These are phyloP conservation scores for Daphne laureola DNA, from an alignment of 441 rosid species.

Conservation along the genomic window DNA sequence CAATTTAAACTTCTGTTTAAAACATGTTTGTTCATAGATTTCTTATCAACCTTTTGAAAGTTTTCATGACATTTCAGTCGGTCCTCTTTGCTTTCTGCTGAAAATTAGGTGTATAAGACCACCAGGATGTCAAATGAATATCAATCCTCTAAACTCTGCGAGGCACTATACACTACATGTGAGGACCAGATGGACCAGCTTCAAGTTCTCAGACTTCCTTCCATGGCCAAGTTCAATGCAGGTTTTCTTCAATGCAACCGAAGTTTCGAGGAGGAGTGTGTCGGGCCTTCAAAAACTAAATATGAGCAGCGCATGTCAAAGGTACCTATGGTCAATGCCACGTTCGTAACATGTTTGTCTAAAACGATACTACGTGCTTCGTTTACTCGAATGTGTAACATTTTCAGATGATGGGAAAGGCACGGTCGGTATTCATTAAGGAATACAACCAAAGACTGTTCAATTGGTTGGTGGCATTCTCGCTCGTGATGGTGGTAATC, in stretches of 20 bases:
- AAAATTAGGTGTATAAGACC: constrained; percentile 60
- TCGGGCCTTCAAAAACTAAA: constrained; percentile 81
- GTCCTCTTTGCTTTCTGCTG: constrained; percentile 13
- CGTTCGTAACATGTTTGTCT: neutral
- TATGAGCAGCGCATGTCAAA: constrained; percentile 84
- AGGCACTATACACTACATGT: constrained; percentile 63
- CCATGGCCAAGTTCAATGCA: constrained; percentile 97
- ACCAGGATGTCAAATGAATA: constrained; percentile 65
- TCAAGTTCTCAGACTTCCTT: constrained; percentile 94
- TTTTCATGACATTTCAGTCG: neutral
- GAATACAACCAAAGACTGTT: constrained; percentile 93
- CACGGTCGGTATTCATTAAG: constrained; percentile 76
- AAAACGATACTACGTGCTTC: neutral
- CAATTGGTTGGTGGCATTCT: constrained; percentile 95
- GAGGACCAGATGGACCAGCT: constrained; percentile 98
- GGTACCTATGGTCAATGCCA: constrained; percentile 33
- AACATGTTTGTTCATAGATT: neutral
- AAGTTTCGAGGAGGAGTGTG: constrained; percentile 74
- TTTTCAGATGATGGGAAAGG: constrained; percentile 84
- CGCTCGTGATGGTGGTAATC: constrained; percentile 89
- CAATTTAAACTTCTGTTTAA: constrained; percentile 6
- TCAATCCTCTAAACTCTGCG: constrained; percentile 85
- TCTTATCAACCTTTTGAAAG: neutral
- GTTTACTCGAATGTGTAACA: constrained; percentile 8
- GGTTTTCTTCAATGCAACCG: constrained; percentile 88